phyloP scores from a whole-genome alignment of 495 filamentous ascomycete species.

The Lentithecium fluviatile region DNA sequence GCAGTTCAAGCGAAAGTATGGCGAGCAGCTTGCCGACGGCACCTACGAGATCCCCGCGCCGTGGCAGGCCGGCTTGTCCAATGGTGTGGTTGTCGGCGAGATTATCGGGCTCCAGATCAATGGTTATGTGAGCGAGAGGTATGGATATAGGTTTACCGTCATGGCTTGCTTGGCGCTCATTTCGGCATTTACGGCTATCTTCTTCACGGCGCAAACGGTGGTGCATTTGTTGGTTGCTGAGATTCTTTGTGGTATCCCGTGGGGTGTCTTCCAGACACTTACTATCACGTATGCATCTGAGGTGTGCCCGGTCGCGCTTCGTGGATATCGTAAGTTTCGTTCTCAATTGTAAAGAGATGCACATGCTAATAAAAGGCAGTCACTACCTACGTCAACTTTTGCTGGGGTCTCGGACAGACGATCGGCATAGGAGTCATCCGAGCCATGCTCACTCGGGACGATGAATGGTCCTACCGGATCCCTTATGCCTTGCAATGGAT shows the following conservation, averaged over 20 bases:
- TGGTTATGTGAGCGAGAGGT: conserved; percentile 33
- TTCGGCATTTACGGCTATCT: conserved; percentile 38
- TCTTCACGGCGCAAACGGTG: conserved; percentile 39
- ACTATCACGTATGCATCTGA: conserved; percentile 42
- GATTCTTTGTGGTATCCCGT: conserved; percentile 37
- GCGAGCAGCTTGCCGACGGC: conserved; percentile 33
- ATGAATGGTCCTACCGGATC: conserved; percentile 45
- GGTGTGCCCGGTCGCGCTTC: conserved; percentile 36
- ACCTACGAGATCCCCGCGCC: conserved; percentile 32
- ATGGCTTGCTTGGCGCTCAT: conserved; percentile 32
- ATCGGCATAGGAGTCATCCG: conserved; percentile 43
- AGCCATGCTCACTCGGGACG: conserved; percentile 33
- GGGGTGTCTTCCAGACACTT: conserved; percentile 42
- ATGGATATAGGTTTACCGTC: conserved; percentile 38
- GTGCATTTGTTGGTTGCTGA: conserved; percentile 33
- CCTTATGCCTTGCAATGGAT: conserved; percentile 48
- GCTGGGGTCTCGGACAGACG: conserved; percentile 44
- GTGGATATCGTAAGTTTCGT: conserved; percentile 31
- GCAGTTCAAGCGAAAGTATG: conserved; percentile 40
- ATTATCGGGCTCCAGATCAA: conserved; percentile 43
- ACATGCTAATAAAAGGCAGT: conserved; percentile 10
- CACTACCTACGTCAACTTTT: conserved; percentile 43
- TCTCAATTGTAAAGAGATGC: neutral
- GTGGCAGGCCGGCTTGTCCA: conserved; percentile 39
- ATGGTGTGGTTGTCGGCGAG: conserved; percentile 40